These are phyloP conservation scores for Arthrinium phaeospermum DNA, from an alignment of 2,329 filamentous ascomycete genomes.

Conservation along the genomic window DNA sequence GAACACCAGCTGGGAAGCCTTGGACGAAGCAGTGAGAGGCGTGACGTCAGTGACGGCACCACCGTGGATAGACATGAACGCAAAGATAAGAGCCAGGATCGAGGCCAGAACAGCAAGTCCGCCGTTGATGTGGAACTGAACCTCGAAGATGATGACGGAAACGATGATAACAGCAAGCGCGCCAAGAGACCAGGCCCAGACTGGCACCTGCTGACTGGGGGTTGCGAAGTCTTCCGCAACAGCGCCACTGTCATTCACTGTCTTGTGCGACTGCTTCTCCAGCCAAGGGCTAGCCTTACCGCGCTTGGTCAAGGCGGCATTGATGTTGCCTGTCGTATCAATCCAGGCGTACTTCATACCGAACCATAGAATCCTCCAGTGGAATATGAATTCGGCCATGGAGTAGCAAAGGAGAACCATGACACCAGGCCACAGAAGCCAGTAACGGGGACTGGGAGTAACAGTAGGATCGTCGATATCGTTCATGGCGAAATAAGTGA, in stretches of 20 bases:
- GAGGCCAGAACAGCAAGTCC: constrained; percentile 54
- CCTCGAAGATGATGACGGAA: constrained; percentile 49
- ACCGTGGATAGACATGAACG: constrained; percentile 57
- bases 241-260: constrained; percentile 11
- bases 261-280: constrained; percentile 12
- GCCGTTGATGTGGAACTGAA: constrained; percentile 53
- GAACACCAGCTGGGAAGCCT: constrained; percentile 58
- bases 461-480: not conserved
- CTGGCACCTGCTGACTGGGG: constrained; percentile 46
- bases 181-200: constrained; percentile 52
- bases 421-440: constrained; percentile 50
- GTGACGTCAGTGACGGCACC: constrained; percentile 55
- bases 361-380: constrained; percentile 42
- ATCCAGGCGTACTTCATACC: constrained; percentile 54
- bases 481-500: constrained; percentile 15
- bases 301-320: constrained; percentile 43
- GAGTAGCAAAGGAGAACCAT: constrained; percentile 48
- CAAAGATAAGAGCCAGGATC: constrained; percentile 56
- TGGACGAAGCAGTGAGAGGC: constrained; percentile 56
- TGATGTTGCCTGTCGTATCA: constrained; percentile 49
- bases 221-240: constrained; percentile 23
- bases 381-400: constrained; percentile 42
- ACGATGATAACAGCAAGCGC: constrained; percentile 49
- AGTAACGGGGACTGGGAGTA: constrained; percentile 28
- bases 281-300: constrained; percentile 44